Conservation (phyloP, 2,329 filamentous ascomycete genomes). For the Neoascochyta sp. region DNA sequence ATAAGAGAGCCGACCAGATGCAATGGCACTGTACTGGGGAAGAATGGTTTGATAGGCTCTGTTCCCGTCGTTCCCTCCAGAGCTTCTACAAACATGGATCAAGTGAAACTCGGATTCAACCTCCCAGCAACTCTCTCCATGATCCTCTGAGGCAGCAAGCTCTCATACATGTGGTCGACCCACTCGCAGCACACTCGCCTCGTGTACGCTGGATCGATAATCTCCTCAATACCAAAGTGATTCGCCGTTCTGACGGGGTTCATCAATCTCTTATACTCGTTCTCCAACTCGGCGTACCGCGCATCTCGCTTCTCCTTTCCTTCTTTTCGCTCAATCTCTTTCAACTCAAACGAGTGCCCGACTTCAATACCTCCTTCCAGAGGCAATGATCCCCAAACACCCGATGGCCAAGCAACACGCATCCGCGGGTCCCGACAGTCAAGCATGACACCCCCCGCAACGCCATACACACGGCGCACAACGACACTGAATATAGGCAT, state of each 20-base stretch:
- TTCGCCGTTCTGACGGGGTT: slow-evolving; percentile 63
- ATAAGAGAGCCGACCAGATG: no score
- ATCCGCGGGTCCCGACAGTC: slow-evolving; percentile 59
- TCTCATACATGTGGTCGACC: slow-evolving; percentile 54
- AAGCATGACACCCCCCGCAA: slow-evolving; percentile 63
- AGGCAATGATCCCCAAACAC: slow-evolving; percentile 60
- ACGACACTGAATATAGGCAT: slow-evolving; percentile 62
- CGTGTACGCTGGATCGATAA: slow-evolving; percentile 60
- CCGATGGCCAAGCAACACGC: slow-evolving; percentile 61
- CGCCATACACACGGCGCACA: slow-evolving; percentile 58
- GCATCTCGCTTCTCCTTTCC: slow-evolving; percentile 48
- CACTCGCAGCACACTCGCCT: slow-evolving; percentile 54
- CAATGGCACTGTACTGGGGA: no score
- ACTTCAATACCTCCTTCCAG: slow-evolving; percentile 64
- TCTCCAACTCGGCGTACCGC: slow-evolving; percentile 55
- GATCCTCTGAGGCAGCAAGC: slow-evolving; percentile 50
- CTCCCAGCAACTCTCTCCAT: slow-evolving; percentile 41
- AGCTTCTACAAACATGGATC: no score
- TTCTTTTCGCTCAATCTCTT: slow-evolving; percentile 50
- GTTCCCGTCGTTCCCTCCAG: no score
- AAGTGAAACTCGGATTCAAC: slow-evolving; percentile 34
- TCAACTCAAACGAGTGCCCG: slow-evolving; percentile 58
- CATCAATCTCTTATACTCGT: slow-evolving; percentile 60
- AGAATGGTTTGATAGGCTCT: no score
- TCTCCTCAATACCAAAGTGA: slow-evolving; percentile 61